Evolutionary conservation across 129 eudicot species (phyloP), one percentile per base, ranked within the genome.

Genomic region (Centaurea solstitialis): DNA sequence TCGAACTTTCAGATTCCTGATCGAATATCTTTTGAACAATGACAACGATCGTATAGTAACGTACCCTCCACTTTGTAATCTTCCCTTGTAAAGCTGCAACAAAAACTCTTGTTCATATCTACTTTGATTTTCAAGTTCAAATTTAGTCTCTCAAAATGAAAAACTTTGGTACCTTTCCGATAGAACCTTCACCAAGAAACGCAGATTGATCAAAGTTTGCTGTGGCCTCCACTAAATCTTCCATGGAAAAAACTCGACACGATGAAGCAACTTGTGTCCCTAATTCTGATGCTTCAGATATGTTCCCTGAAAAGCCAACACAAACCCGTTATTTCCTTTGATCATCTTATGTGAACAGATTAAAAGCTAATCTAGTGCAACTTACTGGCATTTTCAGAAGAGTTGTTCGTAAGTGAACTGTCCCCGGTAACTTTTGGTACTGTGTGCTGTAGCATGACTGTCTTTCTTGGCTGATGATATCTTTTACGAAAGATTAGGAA

Each of bases 61-160:
- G 57, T 64, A 83, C 24, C 85, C 68, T 18, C 95, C 97, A 38
- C 90, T 91, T 77, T 88, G 91, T 85, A 94, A 76, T 74, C 79
- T 94, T 86, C 98, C 98, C 81, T 87, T 94, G 86, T 94, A 91
- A 87, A 94, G 78, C 98, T 94, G 87, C 45, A 65, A 77, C 47
- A 26, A 26, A 26, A 26, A 26, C n/a, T n/a, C n/a, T n/a, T n/a
- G n/a, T n/a, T n/a, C n/a, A 26, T 26, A 26, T 26, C 64, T 17
- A 53, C 64, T 53, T 53, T 20, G 20, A 53, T 17, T 53, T 53
- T 10, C 1, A 50, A 50, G 20, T 17, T 13, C 7, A 50, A 50
- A 50, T 50, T 12, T 50, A 15, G 62, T 50, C 30, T 26, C 37
- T 33, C 37, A 33, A 33, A 33, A 33, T 33, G 37, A 3, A 33